A percentile compares a stretch with the other conserved stretches of the same genome.
Conservation (phyloP, 1,284 basidiomycete genomes). For the Filobasidium uniguttulatum region DNA sequence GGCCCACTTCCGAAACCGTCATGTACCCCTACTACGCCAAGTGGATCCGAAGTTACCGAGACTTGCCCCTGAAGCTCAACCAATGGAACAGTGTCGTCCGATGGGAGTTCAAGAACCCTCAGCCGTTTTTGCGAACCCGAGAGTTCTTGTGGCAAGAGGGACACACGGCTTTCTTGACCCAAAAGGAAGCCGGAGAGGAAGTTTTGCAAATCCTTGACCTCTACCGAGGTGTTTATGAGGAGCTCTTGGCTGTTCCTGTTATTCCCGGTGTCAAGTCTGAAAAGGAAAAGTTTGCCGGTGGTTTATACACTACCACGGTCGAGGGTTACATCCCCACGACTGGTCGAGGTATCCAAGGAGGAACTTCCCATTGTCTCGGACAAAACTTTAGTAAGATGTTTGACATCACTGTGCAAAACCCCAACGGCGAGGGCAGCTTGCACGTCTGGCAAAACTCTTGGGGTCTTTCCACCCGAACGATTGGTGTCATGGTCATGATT, state of each 20-base stretch:
- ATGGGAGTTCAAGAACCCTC: slow-evolving; percentile 99
- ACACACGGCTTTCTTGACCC: slow-evolving; percentile 86
- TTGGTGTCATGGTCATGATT: slow-evolving; percentile 99
- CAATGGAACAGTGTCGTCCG: slow-evolving; percentile 99
- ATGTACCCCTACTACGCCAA: slow-evolving; percentile 99
- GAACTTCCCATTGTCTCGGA: slow-evolving; percentile 93
- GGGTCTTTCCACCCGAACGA: slow-evolving; percentile 90
- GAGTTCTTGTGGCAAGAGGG: slow-evolving; percentile 99
- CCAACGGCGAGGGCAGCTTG: slow-evolving; percentile 45
- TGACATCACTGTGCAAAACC: slow-evolving; percentile 92
- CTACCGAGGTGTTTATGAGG: slow-evolving; percentile 92
- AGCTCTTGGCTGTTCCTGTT: slow-evolving; percentile 92
- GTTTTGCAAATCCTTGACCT: slow-evolving; percentile 89
- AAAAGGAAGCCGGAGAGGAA: slow-evolving; percentile 78
- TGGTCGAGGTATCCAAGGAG: slow-evolving; percentile 93
- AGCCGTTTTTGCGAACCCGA: slow-evolving; percentile 96
- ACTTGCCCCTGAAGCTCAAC: slow-evolving; percentile 92
- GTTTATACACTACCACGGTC: slow-evolving; percentile 92
- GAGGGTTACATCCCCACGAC: slow-evolving; percentile 97
- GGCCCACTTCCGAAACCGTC: slow-evolving; percentile 93
- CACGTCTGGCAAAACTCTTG: slow-evolving; percentile 98
- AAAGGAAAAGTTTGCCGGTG: slow-evolving; percentile 98
- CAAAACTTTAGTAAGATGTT: slow-evolving; percentile 99
- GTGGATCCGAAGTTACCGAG: slow-evolving; percentile 96
- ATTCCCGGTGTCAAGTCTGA: slow-evolving; percentile 94